Percentiles rank a stretch among this genome's conserved stretches.
phyloP scores from a whole-genome alignment of 768 basidiomycete genomes.

The Termitomyces sp. region DNA sequence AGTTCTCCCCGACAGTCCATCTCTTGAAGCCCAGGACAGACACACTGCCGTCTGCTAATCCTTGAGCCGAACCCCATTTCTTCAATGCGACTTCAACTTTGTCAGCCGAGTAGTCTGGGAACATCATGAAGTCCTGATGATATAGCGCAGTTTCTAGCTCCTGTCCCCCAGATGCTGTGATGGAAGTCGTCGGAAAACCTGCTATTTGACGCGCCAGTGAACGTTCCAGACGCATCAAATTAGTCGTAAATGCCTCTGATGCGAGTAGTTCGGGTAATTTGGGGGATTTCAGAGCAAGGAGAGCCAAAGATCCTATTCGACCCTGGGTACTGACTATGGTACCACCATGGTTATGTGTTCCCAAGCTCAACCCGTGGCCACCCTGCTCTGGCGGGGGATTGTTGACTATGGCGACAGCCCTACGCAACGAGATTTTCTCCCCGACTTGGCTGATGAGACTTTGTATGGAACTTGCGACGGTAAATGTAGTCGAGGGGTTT shows the following conservation, averaged over 20 bases:
- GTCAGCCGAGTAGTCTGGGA: conserved; percentile 49
- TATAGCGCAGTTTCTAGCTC: conserved; percentile 56
- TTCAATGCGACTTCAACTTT: conserved; percentile 43
- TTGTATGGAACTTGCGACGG: conserved; percentile 61
- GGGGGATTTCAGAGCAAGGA: conserved; percentile 50
- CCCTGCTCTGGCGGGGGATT: conserved; percentile 35
- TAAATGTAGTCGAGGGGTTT: conserved; percentile 31
- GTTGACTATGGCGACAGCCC: conserved; percentile 47
- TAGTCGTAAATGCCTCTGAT: conserved; percentile 46
- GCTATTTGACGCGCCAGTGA: conserved; percentile 82
- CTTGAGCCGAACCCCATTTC: conserved; percentile 33
- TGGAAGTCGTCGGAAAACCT: conserved; percentile 67
- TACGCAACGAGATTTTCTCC: conserved; percentile 70
- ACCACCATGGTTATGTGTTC: conserved; percentile 62
- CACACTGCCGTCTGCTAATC: conserved; percentile 27
- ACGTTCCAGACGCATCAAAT: conserved; percentile 63
- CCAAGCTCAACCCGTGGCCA: conserved; percentile 38
- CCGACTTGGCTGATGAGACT: conserved; percentile 73
- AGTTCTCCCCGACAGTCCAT: conserved; percentile 58
- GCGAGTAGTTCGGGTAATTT: conserved; percentile 39
- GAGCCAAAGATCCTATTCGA: conserved; percentile 54
- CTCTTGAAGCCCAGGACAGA: conserved; percentile 54
- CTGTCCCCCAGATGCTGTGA: conserved; percentile 30
- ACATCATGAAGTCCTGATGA: conserved; percentile 71
- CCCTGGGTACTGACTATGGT: conserved; percentile 46